These are phyloP conservation scores for Gymnopilus junonius DNA, from an alignment of 768 basidiomycete species.

Conservation along the genomic window DNA sequence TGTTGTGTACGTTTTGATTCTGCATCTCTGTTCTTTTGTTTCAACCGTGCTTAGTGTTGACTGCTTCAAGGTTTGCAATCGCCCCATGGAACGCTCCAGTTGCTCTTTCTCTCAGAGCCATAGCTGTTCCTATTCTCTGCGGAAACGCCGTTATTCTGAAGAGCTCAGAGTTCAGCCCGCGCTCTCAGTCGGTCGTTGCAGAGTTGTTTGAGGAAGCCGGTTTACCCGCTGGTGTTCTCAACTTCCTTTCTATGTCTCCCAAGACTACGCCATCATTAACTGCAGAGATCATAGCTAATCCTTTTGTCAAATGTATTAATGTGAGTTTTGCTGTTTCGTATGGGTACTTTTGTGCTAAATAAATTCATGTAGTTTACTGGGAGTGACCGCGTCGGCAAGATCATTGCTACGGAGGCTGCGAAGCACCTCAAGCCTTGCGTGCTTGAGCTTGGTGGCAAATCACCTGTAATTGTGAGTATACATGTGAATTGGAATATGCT, in stretches of 20 bases:
- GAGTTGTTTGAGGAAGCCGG: slow-evolving; percentile 62
- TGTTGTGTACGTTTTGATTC: slow-evolving; percentile 45
- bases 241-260: slow-evolving; percentile 52
- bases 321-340: no score
- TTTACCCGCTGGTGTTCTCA: slow-evolving; percentile 61
- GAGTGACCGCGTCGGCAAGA: slow-evolving; percentile 54
- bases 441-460: slow-evolving; percentile 60
- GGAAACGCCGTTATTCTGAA: slow-evolving; percentile 63
- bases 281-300: slow-evolving; percentile 58
- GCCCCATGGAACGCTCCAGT: slow-evolving; percentile 63
- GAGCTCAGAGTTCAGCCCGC: slow-evolving; percentile 54
- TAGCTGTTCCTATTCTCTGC: slow-evolving; percentile 51
- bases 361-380: slow-evolving; percentile 52
- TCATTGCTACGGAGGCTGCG: slow-evolving; percentile 57
- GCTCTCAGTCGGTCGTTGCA: slow-evolving; percentile 47
- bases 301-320: slow-evolving; percentile 55
- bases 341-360: not conserved
- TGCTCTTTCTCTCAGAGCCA: slow-evolving; percentile 46
- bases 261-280: slow-evolving; percentile 47
- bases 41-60: not conserved
- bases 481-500: not conserved
- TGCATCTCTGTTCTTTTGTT: not conserved
- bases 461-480: slow-evolving; percentile 51
- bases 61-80: slow-evolving; percentile 47
- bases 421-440: slow-evolving; percentile 59